Percentiles rank a stretch among this genome's conserved stretches.
Conservation (phyloP, 2,329 filamentous ascomycete species). For the Sodiomyces alkalinus region DNA sequence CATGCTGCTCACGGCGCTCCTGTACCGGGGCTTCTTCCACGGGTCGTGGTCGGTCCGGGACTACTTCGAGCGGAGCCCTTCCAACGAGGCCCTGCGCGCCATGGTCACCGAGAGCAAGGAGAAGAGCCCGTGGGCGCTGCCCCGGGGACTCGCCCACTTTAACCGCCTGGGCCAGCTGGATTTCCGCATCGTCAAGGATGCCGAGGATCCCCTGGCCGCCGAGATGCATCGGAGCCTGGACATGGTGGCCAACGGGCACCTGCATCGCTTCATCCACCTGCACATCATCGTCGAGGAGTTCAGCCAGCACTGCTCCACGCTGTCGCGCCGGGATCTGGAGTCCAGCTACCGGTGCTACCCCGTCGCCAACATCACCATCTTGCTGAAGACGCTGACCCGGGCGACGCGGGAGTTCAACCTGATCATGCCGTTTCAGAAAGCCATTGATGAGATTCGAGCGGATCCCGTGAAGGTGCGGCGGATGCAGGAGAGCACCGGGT, state of each 20-base stretch:
- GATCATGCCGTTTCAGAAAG: too few relatives aligned
- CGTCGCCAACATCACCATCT: neutral
- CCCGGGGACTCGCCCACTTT: neutral
- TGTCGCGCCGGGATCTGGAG: neutral
- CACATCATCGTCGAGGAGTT: neutral
- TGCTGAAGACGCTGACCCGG: neutral
- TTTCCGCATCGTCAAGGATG: neutral
- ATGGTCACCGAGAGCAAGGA: neutral
- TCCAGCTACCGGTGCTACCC: too few relatives aligned
- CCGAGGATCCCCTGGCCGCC: neutral
- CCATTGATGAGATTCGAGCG: neutral
- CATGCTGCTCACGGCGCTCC: neutral
- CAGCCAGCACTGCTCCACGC: too few relatives aligned
- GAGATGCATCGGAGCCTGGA: too few relatives aligned
- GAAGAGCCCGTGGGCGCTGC: neutral
- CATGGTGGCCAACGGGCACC: too few relatives aligned
- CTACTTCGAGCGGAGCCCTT: neutral
- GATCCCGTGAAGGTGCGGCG: too few relatives aligned
- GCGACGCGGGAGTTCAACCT: too few relatives aligned
- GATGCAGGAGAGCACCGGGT: neutral
- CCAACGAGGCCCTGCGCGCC: neutral
- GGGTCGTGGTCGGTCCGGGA: neutral
- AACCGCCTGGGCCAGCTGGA: neutral
- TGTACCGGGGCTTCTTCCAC: conserved; percentile 1
- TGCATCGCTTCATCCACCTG: neutral